Conservation (phyloP, 345 rosid genomes). For the Linum tenue region DNA sequence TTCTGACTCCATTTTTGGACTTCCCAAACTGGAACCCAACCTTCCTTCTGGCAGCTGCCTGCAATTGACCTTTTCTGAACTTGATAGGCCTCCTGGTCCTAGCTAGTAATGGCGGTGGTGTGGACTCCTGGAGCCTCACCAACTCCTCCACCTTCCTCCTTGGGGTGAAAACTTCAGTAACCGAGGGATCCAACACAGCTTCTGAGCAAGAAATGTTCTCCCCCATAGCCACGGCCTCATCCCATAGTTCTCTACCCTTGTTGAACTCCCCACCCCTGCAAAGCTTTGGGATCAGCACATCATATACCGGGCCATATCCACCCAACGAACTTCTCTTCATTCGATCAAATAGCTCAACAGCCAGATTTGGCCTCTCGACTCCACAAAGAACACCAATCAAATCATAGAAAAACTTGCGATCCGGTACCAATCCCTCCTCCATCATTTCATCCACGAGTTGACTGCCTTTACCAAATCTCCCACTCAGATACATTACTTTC, state of each 20-base stretch:
- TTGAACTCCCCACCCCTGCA: conserved; percentile 66
- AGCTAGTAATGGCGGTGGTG: conserved; percentile 4
- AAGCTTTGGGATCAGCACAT: conserved; percentile 66
- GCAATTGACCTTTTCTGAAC: conserved; percentile 12
- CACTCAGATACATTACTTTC: conserved; percentile 60
- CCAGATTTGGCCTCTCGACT: conserved; percentile 58
- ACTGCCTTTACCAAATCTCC: conserved; percentile 80
- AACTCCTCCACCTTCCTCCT: conserved; percentile 37
- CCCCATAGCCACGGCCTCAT: conserved; percentile 47
- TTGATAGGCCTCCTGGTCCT: conserved; percentile 13
- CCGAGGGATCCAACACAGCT: conserved; percentile 44
- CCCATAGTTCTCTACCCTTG: conserved; percentile 69
- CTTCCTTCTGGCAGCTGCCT: conserved; percentile 19
- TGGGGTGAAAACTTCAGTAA: conserved; percentile 56
- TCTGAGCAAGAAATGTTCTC: conserved; percentile 33
- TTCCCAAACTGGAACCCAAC: conserved; percentile 6
- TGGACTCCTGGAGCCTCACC: conserved; percentile 23
- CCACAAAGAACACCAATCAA: conserved; percentile 77
- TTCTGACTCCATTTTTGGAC: conserved; percentile 8
- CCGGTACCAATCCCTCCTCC: conserved; percentile 42
- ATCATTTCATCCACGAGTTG: conserved; percentile 69
- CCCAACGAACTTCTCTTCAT: conserved; percentile 58
- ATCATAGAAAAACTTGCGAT: conserved; percentile 57
- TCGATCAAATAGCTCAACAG: conserved; percentile 52
- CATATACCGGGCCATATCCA: conserved; percentile 62